These are phyloP conservation scores for Chrysanthemum seticuspe DNA, from an alignment of 129 eudicot species.

Conservation along the genomic window DNA sequence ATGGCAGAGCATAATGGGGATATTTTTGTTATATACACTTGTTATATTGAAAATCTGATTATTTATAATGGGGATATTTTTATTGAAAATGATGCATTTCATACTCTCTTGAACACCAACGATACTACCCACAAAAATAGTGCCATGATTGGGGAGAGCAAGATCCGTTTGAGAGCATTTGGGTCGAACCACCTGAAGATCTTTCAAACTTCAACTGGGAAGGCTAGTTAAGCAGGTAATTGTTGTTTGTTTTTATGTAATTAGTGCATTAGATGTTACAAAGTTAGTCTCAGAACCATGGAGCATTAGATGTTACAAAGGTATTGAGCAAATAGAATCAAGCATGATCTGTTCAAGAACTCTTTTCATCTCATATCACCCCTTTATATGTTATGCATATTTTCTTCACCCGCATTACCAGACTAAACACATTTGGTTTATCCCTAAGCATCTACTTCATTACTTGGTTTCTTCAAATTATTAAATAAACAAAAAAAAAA, in stretches of 20 bases:
- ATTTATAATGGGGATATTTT: constrained; percentile 67
- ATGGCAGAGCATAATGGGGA: constrained; percentile 85
- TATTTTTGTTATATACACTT: constrained; percentile 74
- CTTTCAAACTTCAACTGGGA: constrained; percentile 46
- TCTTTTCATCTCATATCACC: too few species aligned
- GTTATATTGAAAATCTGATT: constrained; percentile 71
- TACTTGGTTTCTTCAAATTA: too few species aligned
- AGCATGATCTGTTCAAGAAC: too few species aligned
- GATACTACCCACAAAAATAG: constrained; percentile 85
- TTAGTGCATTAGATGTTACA: background rate
- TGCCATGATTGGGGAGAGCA: constrained; percentile 94
- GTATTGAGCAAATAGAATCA: too few species aligned
- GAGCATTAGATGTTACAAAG: too few species aligned
- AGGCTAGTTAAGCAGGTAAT: constrained; percentile 39
- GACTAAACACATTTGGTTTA: too few species aligned
- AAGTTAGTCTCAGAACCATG: background rate
- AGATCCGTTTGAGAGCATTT: constrained; percentile 82
- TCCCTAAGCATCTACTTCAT: too few species aligned
- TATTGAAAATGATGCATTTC: constrained; percentile 79
- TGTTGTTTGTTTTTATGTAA: background rate
- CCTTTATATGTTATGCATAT: too few species aligned
- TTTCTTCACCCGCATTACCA: too few species aligned
- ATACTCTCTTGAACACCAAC: constrained; percentile 59
- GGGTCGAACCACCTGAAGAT: constrained; percentile 90
- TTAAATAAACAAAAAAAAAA: too few species aligned